Evolutionary conservation across 768 basidiomycete species (phyloP), one percentile per base, ranked within the genome.

Genomic region (Termitomyces sp.): DNA sequence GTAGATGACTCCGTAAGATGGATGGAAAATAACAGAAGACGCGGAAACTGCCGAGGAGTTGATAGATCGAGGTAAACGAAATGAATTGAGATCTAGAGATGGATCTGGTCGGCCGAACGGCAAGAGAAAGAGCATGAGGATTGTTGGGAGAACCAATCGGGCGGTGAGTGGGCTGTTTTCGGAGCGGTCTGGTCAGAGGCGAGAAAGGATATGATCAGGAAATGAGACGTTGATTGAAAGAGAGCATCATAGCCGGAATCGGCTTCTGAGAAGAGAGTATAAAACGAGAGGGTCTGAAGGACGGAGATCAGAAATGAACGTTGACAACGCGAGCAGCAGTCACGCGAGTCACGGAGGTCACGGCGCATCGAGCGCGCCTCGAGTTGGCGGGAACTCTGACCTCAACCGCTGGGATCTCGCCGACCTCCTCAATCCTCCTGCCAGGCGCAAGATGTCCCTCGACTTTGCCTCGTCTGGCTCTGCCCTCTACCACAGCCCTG

Each of bases 51-150:
- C 58, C 66, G 64, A 51, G 7, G 62, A 51, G 40, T 58, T 65
- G 63, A 67, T 68, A 63, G 63, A 65, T 68, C 60, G 63, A 66
- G 60, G 60, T 20, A 56, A 60, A 54, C 62, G 62, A 61, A 66
- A 54, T 63, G 62, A 61, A 66, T 66, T 47, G 60, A n/a, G 51
- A 59, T 63, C 59, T 60, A n/a, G 67, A 73, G 74, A 70, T 73
- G 65, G 70, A 80, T 78, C 75, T 74, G 78, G 71, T 70, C 76
- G 78, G 78, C 75, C 79, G 81, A 79, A 74, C 75, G 77, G 75
- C 73, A 74, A 68, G 66, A 68, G 58, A 61, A 64, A 64, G 54
- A 67, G 72, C 79, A 81, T 74, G 76, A 76, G 77, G 76, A 70
- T 56, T 59, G 58, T 64, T 29, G 67, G 65, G 62, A 59, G 36